Base-by-base conservation (phyloP, 768 basidiomycete genomes). In the Russula earlei region DNA sequence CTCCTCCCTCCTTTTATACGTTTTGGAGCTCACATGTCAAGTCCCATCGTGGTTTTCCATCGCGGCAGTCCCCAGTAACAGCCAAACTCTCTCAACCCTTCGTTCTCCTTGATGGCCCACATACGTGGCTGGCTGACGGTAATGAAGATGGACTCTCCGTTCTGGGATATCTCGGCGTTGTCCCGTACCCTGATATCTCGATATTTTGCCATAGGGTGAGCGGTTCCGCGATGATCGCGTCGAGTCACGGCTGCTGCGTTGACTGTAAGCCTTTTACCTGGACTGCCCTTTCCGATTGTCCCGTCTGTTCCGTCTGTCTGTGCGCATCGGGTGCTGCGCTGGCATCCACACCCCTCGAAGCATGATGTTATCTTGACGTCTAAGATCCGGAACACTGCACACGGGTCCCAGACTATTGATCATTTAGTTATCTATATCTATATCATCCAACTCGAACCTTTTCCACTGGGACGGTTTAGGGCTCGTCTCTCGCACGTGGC, bases 81-180 rank as follows among this genome's bases (percentile, higher is more conserved):
- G 55, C 59, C 38, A 51, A 60, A 57, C 45, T 52, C 46, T 49
- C 59, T 60, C 59, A 43, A 33, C 31, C 9, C 15, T 25, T 27
- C 44, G 40, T 31, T 24, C 17, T 24, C 49, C 36, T 19, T 34
- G 51, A 17, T 47, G 49, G 47, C 50, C 34, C 11, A n/a, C 38
- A 31, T 51, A 59, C 58, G 54, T 59, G 56, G 52, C 56, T 10
- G 22, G 34, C 25, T 12, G 27, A 48, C 46, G 46, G 46, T 42
- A 53, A 58, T 29, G 24, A 34, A 54, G 25, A 1, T 14, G 5
- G 19, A 29, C 19, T 51, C 40, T 41, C 55, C 37, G 40, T 52
- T 58, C 56, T 60, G 46, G 56, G 59, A 43, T 33, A 48, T 37
- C 29, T 53, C 45, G 45, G 45, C 12, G 25, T 27, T 11, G n/a